These are phyloP conservation scores for Harrya chromipes DNA, from an alignment of 768 basidiomycete genomes.

Conservation along the genomic window DNA sequence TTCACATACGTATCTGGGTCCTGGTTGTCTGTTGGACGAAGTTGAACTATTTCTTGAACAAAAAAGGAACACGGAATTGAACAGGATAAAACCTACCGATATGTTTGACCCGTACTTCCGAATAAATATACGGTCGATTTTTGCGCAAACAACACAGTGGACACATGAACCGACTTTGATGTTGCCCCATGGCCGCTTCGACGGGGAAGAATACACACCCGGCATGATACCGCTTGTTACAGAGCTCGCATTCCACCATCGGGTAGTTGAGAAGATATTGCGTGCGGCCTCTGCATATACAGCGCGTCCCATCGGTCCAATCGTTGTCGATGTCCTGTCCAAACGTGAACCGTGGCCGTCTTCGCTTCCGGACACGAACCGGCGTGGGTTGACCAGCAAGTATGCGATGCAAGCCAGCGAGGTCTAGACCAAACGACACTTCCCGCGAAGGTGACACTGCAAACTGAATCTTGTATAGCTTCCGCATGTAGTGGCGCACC, in stretches of 20 bases:
- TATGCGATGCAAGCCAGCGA: constrained; percentile 79
- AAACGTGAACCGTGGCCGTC: constrained; percentile 61
- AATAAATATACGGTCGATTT: constrained; percentile 65
- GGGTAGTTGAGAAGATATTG: constrained; percentile 58
- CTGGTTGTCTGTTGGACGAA: constrained; percentile 35
- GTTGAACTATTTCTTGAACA: constrained; percentile 6
- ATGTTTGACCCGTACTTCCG: constrained; percentile 72
- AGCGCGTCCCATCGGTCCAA: constrained; percentile 73
- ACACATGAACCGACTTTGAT: constrained; percentile 53
- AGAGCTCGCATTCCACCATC: constrained; percentile 63
- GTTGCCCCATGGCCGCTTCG: constrained; percentile 36
- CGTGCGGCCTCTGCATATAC: constrained; percentile 74
- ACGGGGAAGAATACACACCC: constrained; percentile 72
- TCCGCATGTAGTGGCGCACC: constrained; percentile 88
- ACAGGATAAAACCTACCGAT: constrained; percentile 41
- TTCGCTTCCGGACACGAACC: constrained; percentile 53
- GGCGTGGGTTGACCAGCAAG: constrained; percentile 63
- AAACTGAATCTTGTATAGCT: constrained; percentile 85
- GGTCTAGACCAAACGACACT: constrained; percentile 77
- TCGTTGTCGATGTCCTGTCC: constrained; percentile 74
- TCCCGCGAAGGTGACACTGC: constrained; percentile 81
- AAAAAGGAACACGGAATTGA: not conserved
- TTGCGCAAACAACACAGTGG: constrained; percentile 78
- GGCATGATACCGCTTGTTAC: constrained; percentile 65
- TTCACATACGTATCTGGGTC: constrained; percentile 65